Conservation (phyloP, 2,329 filamentous ascomycete species). For the Neonectria hederae region DNA sequence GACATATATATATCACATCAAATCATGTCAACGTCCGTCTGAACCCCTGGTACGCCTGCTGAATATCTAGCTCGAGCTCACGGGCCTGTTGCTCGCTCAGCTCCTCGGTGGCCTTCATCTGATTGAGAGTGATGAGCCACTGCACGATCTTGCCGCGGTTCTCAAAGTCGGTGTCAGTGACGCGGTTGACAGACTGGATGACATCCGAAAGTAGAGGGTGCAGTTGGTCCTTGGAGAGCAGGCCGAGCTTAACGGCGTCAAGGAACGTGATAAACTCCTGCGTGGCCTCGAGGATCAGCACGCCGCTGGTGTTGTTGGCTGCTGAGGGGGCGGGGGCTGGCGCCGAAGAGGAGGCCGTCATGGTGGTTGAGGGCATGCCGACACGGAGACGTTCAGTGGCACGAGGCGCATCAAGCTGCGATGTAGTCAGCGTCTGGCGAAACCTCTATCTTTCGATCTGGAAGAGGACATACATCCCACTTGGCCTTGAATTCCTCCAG, state of each 20-base stretch:
- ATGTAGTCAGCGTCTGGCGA: constrained; percentile 11
- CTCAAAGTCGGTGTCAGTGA: constrained; percentile 94
- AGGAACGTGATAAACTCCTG: constrained; percentile 99
- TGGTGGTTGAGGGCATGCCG: constrained; percentile 87
- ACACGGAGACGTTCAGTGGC: constrained; percentile 93
- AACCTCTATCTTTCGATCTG: fast-evolving
- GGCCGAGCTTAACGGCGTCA: constrained; percentile 90
- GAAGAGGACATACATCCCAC: constrained; percentile 76
- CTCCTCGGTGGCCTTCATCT: constrained; percentile 96
- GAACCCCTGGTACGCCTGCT: constrained; percentile 93
- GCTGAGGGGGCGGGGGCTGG: constrained; percentile 54
- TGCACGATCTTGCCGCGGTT: constrained; percentile 97
- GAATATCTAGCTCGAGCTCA: constrained; percentile 92
- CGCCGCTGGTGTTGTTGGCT: constrained; percentile 62
- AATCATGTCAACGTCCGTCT: constrained; percentile 75
- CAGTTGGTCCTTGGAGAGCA: constrained; percentile 94
- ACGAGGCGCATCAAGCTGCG: constrained; percentile 89
- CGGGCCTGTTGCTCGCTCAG: constrained; percentile 86
- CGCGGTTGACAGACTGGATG: constrained; percentile 96
- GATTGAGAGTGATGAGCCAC: constrained; percentile 96
- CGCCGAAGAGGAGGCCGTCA: constrained; percentile 63
- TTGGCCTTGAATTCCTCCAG: constrained; percentile 90
- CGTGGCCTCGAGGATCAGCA: constrained; percentile 86
- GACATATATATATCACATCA: neutral
- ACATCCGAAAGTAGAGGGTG: constrained; percentile 94